Evolutionary conservation across 2,329 filamentous ascomycete species (phyloP), one percentile per base, ranked within the genome.

Genomic region (Pezicula carpinea): DNA sequence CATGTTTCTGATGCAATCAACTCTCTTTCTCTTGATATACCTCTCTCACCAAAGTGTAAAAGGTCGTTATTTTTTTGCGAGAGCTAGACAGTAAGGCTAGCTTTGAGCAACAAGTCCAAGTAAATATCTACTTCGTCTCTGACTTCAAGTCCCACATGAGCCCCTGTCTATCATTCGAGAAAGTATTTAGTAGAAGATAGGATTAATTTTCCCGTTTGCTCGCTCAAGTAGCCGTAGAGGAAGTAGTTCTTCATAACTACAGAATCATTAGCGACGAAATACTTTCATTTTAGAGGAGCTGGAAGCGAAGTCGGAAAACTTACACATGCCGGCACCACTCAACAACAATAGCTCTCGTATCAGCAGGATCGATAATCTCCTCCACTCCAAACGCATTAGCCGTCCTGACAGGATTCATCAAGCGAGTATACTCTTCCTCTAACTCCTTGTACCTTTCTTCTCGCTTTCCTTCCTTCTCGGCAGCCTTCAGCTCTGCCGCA

Each of bases 321-420:
- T 52, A 84, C 21, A 80, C 69, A 62, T 81, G 74, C 45, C 59
- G 65, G 4, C 71, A 64, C 80, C 81, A 83, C 31, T 73, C 69
- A 50, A 70, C 75, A 32, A 75, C 73, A 7, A 82, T 63, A n/a
- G 62, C 60, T 43, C 80, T 69, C 3, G 80, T 84, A 48, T 73
- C 68, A 26, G 76, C 77, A 4, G 80, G 80, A 63, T 84, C 80
- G 34, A 84, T 76, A 39, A 84, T 83, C 60, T 84, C 80, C 62
- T 83, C 79, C 0, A 83, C 69, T 0, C 77, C 77, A 62, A 84
- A 84, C 10, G 74, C 72, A 64, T 83, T 82, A 11, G 81, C 80
- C 4, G 79, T 83, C 14, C 80, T 66, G 1, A 84, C 77, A 0
- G 80, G 81, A 53, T 83, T 85, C 77, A 83, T 83, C 52, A 84